Conservation (phyloP, 2,329 filamentous ascomycete genomes). For the Neoscytalidium dimidiatum region DNA sequence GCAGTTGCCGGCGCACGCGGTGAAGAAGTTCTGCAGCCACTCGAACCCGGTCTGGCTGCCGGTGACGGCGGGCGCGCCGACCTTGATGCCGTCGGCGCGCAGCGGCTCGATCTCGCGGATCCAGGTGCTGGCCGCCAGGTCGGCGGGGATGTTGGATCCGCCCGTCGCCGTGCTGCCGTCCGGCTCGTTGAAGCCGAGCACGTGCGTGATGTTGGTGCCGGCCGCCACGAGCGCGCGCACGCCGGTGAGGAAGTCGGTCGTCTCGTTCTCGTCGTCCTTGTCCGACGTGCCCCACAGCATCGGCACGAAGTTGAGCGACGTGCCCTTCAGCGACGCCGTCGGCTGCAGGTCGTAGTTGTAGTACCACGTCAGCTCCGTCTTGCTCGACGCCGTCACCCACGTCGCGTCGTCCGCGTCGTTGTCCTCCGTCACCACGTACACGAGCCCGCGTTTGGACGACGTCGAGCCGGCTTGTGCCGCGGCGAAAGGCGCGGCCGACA, state of each 20-base stretch:
- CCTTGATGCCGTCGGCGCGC: slow-evolving; percentile 61
- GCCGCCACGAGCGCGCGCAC: slow-evolving; percentile 58
- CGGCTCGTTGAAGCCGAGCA: slow-evolving; percentile 80
- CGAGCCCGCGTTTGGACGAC: slow-evolving; percentile 70
- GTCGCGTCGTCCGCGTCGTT: slow-evolving; percentile 64
- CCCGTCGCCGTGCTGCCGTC: slow-evolving; percentile 60
- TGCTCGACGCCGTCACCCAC: slow-evolving; percentile 53
- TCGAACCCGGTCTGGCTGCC: slow-evolving; percentile 60
- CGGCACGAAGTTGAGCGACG: slow-evolving; percentile 69
- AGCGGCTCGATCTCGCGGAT: slow-evolving; percentile 71
- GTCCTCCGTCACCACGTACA: slow-evolving; percentile 61
- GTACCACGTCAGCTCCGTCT: slow-evolving; percentile 74
- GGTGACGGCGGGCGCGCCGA: slow-evolving; percentile 72
- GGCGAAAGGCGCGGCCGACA: slow-evolving; percentile 17
- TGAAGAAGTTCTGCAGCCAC: slow-evolving; percentile 70
- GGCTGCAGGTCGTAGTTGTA: slow-evolving; percentile 73
- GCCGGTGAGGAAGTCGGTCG: slow-evolving; percentile 61
- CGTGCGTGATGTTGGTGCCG: slow-evolving; percentile 59
- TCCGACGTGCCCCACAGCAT: slow-evolving; percentile 72
- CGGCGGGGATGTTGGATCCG: slow-evolving; percentile 63
- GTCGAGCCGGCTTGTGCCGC: slow-evolving; percentile 31
- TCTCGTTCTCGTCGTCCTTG: slow-evolving; percentile 34
- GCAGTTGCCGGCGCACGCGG: slow-evolving; percentile 54
- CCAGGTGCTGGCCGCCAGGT: slow-evolving; percentile 68
- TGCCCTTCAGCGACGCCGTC: slow-evolving; percentile 49